Conservation (phyloP, 495 filamentous ascomycete genomes). For the Hypoxylon rickii region DNA sequence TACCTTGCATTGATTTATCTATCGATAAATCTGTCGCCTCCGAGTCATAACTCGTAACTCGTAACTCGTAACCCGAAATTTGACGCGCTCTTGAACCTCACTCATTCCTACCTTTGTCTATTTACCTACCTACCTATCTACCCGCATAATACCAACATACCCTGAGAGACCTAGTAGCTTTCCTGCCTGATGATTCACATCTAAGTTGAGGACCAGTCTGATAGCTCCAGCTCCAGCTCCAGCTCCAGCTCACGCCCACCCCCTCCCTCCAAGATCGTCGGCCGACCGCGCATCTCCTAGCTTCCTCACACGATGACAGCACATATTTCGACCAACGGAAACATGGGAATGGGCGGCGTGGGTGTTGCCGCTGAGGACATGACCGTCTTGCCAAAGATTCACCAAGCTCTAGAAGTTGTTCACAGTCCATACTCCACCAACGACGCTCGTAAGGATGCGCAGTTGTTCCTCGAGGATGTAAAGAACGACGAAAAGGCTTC, state of each 20-base stretch:
- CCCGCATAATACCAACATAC: no score
- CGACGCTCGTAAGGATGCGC: slow-evolving; percentile 80
- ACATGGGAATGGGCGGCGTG: slow-evolving; percentile 39
- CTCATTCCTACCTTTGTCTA: no score
- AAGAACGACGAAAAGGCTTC: slow-evolving; percentile 79
- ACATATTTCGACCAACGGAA: slow-evolving; percentile 36
- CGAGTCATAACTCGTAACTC: no score
- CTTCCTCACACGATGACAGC: slow-evolving; percentile 26
- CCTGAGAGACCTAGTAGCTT: no score
- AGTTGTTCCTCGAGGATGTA: slow-evolving; percentile 78
- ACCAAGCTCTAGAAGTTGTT: slow-evolving; percentile 81
- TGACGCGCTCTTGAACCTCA: no score
- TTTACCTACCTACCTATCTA: no score
- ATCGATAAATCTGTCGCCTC: no score
- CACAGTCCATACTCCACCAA: slow-evolving; percentile 84
- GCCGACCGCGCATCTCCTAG: slow-evolving; percentile 25
- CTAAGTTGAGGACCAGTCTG: slow-evolving; percentile 28
- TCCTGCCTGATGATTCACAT: slow-evolving; percentile 35
- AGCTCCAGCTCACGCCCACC: slow-evolving; percentile 31
- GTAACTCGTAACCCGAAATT: no score
- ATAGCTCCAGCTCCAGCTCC: not conserved
- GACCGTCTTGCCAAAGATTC: slow-evolving; percentile 61
- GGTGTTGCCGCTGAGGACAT: slow-evolving; percentile 29
- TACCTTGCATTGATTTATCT: no score
- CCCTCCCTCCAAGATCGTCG: slow-evolving; percentile 35